phyloP scores from a whole-genome alignment of 179 eudicot species.

The Gypsophila paniculata region DNA sequence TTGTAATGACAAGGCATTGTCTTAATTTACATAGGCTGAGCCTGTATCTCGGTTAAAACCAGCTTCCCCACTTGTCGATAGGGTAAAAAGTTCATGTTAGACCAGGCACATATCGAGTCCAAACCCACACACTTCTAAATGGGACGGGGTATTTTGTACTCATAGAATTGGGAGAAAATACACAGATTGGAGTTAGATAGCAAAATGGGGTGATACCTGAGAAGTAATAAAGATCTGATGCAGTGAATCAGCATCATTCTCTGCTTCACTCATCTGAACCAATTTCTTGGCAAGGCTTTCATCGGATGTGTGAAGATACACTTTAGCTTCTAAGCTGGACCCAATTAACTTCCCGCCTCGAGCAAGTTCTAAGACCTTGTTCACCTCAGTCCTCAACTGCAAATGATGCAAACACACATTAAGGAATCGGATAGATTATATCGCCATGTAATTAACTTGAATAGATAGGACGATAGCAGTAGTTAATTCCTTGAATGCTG shows the following conservation, averaged over 20 bases:
- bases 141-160: no score
- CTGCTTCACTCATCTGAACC: constrained; percentile 48
- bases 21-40: no score
- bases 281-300: constrained; percentile 48
- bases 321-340: constrained; percentile 93
- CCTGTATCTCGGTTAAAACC: no score
- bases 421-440: not conserved
- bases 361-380: constrained; percentile 84
- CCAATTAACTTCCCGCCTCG: constrained; percentile 85
- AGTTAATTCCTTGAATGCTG: not conserved
- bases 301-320: constrained; percentile 70
- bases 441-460: not conserved
- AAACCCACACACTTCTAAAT: no score
- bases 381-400: constrained; percentile 96
- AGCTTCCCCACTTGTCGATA: no score
- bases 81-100: no score
- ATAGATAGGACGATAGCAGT: not conserved
- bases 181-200: not conserved
- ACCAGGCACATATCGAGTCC: no score
- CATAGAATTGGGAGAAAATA: not conserved
- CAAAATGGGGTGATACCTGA: constrained; percentile 47
- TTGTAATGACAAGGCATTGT: no score
- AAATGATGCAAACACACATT: not conserved
- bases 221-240: constrained; percentile 88
- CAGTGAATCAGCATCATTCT: constrained; percentile 70